A percentile compares a stretch with the other conserved stretches of the same genome.
phyloP scores from a whole-genome alignment of 1,139 yeast species.

The Zygosaccharomyces pseudobailii region DNA sequence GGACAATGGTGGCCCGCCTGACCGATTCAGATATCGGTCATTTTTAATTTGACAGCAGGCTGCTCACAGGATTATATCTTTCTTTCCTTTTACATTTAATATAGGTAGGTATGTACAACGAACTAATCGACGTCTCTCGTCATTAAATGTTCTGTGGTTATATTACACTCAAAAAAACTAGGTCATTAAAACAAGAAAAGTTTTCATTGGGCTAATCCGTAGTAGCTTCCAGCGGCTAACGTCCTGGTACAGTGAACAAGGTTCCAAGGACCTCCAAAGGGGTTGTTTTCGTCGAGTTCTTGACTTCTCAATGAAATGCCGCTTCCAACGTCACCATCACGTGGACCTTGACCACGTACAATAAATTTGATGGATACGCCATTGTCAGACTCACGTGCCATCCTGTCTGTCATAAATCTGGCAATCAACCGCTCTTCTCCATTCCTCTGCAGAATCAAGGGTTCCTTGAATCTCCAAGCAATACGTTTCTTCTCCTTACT shows the following conservation, averaged over 20 bases:
- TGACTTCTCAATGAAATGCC: constrained; percentile 32
- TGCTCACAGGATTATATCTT: background rate
- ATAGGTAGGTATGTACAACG: background rate
- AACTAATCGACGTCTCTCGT: constrained; percentile 2
- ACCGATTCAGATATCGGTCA: constrained; percentile 10
- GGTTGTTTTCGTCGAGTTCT: constrained; percentile 36
- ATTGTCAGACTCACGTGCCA: constrained; percentile 59
- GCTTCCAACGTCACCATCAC: constrained; percentile 28
- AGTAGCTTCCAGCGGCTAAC: constrained; percentile 36
- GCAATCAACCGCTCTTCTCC: constrained; percentile 63
- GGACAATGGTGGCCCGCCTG: constrained; percentile 20
- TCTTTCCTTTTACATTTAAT: background rate
- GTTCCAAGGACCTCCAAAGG: constrained; percentile 36
- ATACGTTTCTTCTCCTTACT: constrained; percentile 79
- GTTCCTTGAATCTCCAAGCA: constrained; percentile 67
- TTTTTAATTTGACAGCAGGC: background rate
- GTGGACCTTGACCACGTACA: constrained; percentile 31
- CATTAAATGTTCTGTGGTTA: background rate
- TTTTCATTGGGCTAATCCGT: constrained; percentile 26
- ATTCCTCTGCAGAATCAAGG: constrained; percentile 36
- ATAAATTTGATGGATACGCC: constrained; percentile 69
- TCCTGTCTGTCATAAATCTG: constrained; percentile 60
- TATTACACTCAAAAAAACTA: constrained; percentile 5
- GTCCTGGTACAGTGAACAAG: constrained; percentile 33
- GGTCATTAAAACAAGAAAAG: background rate